Evolutionary conservation across 768 basidiomycete genomes (phyloP), one percentile per base, ranked within the genome.

Genomic region (Lactifluus rugatus): DNA sequence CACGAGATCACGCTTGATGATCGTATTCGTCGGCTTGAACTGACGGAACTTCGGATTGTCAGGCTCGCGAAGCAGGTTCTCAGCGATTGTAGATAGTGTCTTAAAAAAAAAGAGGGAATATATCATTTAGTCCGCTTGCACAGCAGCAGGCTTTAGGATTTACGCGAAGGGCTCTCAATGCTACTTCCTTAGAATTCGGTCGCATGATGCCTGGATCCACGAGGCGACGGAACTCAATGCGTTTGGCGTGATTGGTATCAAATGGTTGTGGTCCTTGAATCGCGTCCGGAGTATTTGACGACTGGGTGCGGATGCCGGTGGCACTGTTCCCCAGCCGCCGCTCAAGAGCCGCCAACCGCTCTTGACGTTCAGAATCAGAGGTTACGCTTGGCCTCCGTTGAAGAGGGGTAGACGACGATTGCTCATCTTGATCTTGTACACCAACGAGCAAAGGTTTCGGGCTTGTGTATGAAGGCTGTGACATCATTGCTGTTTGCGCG

Each of bases 151-250:
- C 62, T 52, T 56, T 63, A 6, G 23, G 57, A 58, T 37, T 64
- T 77, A 84, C 89, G 77, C 81, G 82, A 63, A 92, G 72, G 55
- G 87, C 78, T 57, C 78, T 76, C 62, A 79, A 67, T 1, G 84
- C 83, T 53, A 79, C 74, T 50, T 78, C 78, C 61, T 78, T 79
- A 13, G 83, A 69, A 67, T 90, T 90, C 5, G 81, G 85, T 2
- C 89, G 79, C 51, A 79, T 65, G 64, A 92, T 90, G 14, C 87
- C 88, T 46, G 87, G 87, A 64, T 91, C 86, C 58, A 91, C 78
- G 58, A 91, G 73, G 39, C 89, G 76, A 45, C 89, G 78, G 69
- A 91, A 90, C 56, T 74, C 74, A 66, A 85, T 87, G 42, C 84
- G 81, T 54, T 77, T 79, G 53, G 85, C 85, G 63, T 85, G 81